Evolutionary conservation across 1,139 yeast species (phyloP), one percentile per base, ranked within the genome.

Genomic region (Ashbya aceris): DNA sequence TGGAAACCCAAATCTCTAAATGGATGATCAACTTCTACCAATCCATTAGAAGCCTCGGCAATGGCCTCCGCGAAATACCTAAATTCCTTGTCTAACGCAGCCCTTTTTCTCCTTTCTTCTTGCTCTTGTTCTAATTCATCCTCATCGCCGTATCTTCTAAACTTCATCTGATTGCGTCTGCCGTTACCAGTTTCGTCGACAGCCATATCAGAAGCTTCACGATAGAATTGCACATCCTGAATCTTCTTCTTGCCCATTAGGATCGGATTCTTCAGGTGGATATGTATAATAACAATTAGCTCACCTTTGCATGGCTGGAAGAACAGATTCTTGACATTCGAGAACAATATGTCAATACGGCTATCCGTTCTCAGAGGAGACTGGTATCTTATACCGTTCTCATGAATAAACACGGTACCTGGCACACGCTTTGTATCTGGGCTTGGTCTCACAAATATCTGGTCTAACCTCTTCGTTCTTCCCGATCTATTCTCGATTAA

Each of bases 111-210:
- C 67, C 97, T 80, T 67, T 91, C 99, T 65, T 91, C 97, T 66
- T 91, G 97, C 67, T 93, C 99, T 64, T 91, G 97, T 66, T 93
- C 98, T 51, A 93, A 71, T 67, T 91, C 99, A 64, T 91, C 98
- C 65, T 91, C 98, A 61, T 91, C 99, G 42, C 98, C 99, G 58
- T 91, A 91, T 60, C 96, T 70, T 70, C 87, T 85, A 54, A 80
- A 76, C 52, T 83, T 81, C 46, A 51, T 54, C 42, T 60, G 61
- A 20, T 56, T 55, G 42, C 67, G 66, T 70, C 87, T 85, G 49
- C 94, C 77, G 48, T 94, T 94, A 47, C 97, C 96, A 30, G 99
- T 91, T 66, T 91, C 99, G 65, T 91, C 99, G 56, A 86, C 87
- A 2, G 95, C 83, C 74, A 89, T 83, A 61, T 91, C 99, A 40